Base-by-base conservation (phyloP, 2,329 filamentous ascomycete genomes). In the Paracorniculantispora psalliotae region DNA sequence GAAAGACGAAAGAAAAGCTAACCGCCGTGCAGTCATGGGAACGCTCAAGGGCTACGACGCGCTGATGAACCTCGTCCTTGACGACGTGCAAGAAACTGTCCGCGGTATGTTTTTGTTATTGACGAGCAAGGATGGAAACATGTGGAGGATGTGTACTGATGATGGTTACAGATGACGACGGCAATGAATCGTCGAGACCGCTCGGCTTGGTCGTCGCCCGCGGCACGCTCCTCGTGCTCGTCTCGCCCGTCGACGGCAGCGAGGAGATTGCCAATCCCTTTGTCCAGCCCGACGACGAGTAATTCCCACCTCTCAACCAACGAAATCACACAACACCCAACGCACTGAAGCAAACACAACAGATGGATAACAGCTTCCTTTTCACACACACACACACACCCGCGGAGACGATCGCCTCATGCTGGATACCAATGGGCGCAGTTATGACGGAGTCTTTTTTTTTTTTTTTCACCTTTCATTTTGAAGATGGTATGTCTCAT, bases 191-290 rank as follows among this genome's bases (percentile, higher is more conserved):
- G 61, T 88, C 88, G 28, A 85, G 92, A 64, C 83, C 88, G 19
- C 85, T 96, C 21, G 92, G 92, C 55, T 82, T 97, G 51, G 87
- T 96, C 21, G 94, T 96, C 55, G 93, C 91, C 43, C 86, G 94
- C 64, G 94, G 94, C 61, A 97, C 94, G 8, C 80, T 99, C 49
- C 85, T 99, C 58, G 93, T 97, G 41, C 83, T 96, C 62, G 91
- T 99, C 71, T 94, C 91, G 63, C 94, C 94, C 4, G 83, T 94
- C 55, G 92, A 97, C 70, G 94, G 94, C 59, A 97, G 91, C 76
- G 92, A 97, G 76, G 88, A 93, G 75, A 99, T 99, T 68, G 85
- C 89, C 67, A 99, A 99, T 73, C 94, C 94, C 0, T 99, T 97
- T 70, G 79, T 89, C 56, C 86, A 91, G 69, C 79, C 82, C 25